Evolutionary conservation across 108 stramenopile genomes (phyloP), one percentile per base, ranked within the genome.

Genomic region (Chaetoceros tenuissimus): DNA sequence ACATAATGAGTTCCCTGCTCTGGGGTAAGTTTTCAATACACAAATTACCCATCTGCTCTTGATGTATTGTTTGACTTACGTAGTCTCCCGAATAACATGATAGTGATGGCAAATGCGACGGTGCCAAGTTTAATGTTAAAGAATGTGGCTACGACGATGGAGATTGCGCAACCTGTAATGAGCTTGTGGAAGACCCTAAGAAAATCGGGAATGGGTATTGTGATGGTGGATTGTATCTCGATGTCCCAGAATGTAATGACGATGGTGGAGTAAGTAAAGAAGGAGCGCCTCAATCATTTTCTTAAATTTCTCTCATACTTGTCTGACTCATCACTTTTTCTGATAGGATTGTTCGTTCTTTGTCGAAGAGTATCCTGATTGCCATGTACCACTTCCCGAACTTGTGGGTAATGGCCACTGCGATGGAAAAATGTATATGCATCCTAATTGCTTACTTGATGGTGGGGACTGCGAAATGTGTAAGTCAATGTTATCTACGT

Each of bases 191-290:
- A 40, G 34, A 40, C 13, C 34, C 34, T 40, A 10, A 5, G 8
- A 40, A 40, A 40, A 40, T 40, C 13, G 34, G 34, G 5, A 17
- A 54, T 54, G 53, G 53, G 24, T 3, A 29, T 19, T 54, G 53
- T 54, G 53, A 54, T 22, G 53, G 53, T 54, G 53, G 53, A 5
- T 26, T 29, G 17, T 54, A 30, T 17, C 26, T 29, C 17, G 29
- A 26, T 18, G 17, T 13, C 3, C 3, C 26, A 31, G 26, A 29
- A 19, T 26, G 53, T 17, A 29, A 29, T 18, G 25, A 54, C 17
- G 53, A 31, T 8, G 53, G 53, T n/a, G 49, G 24, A 13, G 21
- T n/a, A n/a, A n/a, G n/a, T n/a, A n/a, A n/a, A n/a, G n/a, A n/a
- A n/a, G n/a, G n/a, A n/a, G n/a, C n/a, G n/a, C n/a, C n/a, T n/a